A percentile compares a stretch with the other conserved stretches of the same genome.
These are phyloP conservation scores for Claviceps sp. DNA, from an alignment of 2,329 filamentous ascomycete species.

Conservation along the genomic window DNA sequence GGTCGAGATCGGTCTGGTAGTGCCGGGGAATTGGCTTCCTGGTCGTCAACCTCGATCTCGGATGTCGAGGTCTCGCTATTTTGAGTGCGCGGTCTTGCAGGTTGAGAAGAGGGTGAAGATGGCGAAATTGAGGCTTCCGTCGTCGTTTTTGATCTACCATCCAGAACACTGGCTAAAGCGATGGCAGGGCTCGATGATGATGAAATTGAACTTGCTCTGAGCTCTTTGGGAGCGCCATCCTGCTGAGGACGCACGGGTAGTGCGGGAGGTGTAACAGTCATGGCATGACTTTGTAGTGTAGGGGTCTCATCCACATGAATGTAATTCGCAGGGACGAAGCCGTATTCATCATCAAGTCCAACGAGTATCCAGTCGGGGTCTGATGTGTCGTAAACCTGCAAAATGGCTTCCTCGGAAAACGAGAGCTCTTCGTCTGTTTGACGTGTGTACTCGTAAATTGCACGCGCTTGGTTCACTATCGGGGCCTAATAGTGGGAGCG, in stretches of 20 bases:
- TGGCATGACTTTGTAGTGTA: constrained; percentile 28
- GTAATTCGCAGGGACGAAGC: constrained; percentile 93
- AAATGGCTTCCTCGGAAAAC: constrained; percentile 73
- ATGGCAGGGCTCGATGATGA: constrained; percentile 33
- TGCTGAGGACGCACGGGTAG: constrained; percentile 30
- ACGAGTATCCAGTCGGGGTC: constrained; percentile 97
- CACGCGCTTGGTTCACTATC: constrained; percentile 59
- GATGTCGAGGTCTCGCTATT: constrained; percentile 15
- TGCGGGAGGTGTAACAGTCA: constrained; percentile 23
- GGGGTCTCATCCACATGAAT: constrained; percentile 55
- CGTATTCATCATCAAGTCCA: constrained; percentile 71
- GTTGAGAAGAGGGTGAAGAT: constrained; percentile 14
- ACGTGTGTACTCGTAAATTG: constrained; percentile 95
- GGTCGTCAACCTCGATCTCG: constrained; percentile 20
- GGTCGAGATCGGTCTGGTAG: constrained; percentile 24
- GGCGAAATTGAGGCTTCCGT: constrained; percentile 11
- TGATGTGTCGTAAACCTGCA: constrained; percentile 77
- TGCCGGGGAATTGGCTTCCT: constrained; percentile 21
- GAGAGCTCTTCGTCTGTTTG: constrained; percentile 98
- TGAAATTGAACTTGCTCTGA: constrained; percentile 12
- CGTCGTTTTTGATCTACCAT: constrained; percentile 26
- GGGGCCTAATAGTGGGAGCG: constrained; percentile 35
- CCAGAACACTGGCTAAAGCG: constrained; percentile 43
- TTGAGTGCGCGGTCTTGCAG: constrained; percentile 12
- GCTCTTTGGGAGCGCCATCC: constrained; percentile 19